Evolutionary conservation across 805 yeast species (phyloP).

Genomic region (Schwanniomyces occidentalis): DNA sequence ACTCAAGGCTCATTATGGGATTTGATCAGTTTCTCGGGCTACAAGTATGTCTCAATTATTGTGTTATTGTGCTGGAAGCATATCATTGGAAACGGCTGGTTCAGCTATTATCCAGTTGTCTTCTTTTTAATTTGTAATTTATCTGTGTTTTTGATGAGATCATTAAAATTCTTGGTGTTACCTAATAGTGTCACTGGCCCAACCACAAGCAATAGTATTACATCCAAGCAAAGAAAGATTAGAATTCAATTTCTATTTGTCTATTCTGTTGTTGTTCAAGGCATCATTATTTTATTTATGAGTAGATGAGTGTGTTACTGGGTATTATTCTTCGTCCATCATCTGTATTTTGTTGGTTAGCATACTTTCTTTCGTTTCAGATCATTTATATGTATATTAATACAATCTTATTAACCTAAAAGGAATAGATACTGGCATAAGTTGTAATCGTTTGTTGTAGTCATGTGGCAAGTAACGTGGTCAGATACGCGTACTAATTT

Average conservation of each 20-base stretch:
- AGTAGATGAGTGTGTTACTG: constrained; percentile 28
- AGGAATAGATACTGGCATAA: too few relatives aligned
- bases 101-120: constrained; percentile 34
- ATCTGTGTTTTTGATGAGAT: constrained; percentile 64
- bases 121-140: constrained; percentile 45
- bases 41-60: constrained; percentile 84
- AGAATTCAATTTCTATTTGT: constrained; percentile 85
- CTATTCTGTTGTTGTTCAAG: constrained; percentile 81
- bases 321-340: too few relatives aligned
- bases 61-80: constrained; percentile 55
- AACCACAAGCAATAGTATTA: constrained; percentile 55
- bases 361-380: too few relatives aligned
- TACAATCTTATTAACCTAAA: too few relatives aligned
- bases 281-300: constrained; percentile 73
- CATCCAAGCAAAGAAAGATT: constrained; percentile 68
- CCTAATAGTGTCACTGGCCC: constrained; percentile 47
- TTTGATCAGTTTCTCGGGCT: constrained; percentile 85
- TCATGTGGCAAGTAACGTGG: too few relatives aligned
- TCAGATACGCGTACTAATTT: too few relatives aligned
- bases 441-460: too few relatives aligned
- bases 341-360: too few relatives aligned
- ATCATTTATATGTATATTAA: too few relatives aligned
- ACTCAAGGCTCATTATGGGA: constrained; percentile 70
- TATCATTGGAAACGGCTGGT: constrained; percentile 35
- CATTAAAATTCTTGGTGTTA: constrained; percentile 65